phyloP scores from a whole-genome alignment of 75 land plant genomes.

The Pinus taeda region DNA sequence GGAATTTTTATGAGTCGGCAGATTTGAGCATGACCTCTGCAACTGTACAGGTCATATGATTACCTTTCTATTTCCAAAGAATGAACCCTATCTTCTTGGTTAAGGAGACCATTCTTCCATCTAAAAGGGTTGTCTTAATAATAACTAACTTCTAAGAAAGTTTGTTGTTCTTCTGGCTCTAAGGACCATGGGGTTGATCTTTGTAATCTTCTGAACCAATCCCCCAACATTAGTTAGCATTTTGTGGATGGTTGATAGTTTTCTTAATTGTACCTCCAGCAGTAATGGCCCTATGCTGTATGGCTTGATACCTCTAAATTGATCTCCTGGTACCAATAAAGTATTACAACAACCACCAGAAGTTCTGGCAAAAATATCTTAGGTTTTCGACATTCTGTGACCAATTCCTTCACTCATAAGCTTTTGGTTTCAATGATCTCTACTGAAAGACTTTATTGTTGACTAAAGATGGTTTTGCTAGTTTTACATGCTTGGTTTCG shows the following conservation, averaged over 20 bases:
- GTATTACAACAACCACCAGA: background rate
- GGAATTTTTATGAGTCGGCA: background rate
- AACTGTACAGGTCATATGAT: background rate
- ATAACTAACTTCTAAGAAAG: background rate
- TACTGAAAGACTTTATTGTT: constrained; percentile 1
- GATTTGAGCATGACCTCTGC: background rate
- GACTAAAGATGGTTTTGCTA: background rate
- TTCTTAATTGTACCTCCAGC: background rate
- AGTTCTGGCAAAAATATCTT: background rate
- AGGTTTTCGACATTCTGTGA: background rate
- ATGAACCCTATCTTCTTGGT: background rate
- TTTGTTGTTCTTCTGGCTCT: background rate
- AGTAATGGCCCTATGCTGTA: background rate
- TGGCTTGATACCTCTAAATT: background rate
- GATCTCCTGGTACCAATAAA: background rate
- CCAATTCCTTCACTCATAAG: background rate
- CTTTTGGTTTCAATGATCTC: background rate
- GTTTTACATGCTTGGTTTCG: background rate
- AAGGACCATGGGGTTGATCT: background rate
- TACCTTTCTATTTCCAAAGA: background rate
- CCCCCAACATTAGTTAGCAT: background rate
- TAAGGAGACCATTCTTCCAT: background rate
- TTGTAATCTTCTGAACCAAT: background rate
- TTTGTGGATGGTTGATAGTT: background rate
- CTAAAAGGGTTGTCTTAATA: background rate